Conservation (phyloP, 2,329 filamentous ascomycete genomes). For the Penicillium decumbens region DNA sequence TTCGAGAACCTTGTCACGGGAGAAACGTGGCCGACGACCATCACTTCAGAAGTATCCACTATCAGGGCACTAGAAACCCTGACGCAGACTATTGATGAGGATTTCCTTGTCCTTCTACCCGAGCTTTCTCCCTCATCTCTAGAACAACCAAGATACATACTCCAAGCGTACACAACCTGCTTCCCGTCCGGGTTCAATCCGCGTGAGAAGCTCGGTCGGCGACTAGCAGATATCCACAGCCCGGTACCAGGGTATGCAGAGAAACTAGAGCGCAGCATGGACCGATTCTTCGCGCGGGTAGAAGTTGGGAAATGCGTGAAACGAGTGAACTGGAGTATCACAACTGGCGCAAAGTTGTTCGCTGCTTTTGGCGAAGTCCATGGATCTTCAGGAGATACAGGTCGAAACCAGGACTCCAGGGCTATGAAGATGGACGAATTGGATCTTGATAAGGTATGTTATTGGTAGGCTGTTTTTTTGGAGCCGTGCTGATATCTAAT, state of each 20-base stretch:
- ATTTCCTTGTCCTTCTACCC: constrained; percentile 54
- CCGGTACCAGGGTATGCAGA: constrained; percentile 56
- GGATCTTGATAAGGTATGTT: constrained; percentile 43
- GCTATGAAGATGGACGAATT: constrained; percentile 30
- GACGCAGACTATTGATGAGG: constrained; percentile 52
- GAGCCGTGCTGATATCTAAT: neutral
- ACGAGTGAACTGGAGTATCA: constrained; percentile 50
- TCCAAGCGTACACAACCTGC: constrained; percentile 54
- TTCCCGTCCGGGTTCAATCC: constrained; percentile 58
- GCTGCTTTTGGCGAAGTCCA: constrained; percentile 38
- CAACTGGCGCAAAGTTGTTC: constrained; percentile 39
- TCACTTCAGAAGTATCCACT: neutral
- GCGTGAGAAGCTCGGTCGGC: constrained; percentile 50
- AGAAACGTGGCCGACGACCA: neutral
- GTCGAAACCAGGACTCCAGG: neutral
- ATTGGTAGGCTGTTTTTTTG: neutral
- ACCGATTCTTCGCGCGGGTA: constrained; percentile 55
- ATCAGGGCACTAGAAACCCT: constrained; percentile 38
- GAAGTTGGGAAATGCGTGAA: constrained; percentile 53
- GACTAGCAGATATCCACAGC: constrained; percentile 53
- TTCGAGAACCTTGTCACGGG: neutral
- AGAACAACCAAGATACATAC: constrained; percentile 46
- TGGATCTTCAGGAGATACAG: constrained; percentile 11
- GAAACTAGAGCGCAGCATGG: constrained; percentile 58
- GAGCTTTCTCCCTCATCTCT: constrained; percentile 16